A percentile compares a stretch with the other conserved stretches of the same genome.
Evolutionary conservation across 345 rosid species (phyloP).

Genomic region (Ceriops zippeliana): DNA sequence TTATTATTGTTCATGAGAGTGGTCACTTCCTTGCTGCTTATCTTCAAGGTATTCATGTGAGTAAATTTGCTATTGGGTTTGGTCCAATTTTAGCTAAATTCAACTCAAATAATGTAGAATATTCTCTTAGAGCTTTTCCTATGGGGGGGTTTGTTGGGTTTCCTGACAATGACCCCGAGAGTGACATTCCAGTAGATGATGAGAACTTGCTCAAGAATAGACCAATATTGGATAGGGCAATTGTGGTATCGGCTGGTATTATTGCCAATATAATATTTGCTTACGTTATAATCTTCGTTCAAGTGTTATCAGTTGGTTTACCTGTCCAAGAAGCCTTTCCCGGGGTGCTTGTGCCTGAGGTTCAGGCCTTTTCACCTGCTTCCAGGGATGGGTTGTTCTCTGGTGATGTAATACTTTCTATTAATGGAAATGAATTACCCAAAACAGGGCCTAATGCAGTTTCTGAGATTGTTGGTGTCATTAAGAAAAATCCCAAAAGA

Average conservation of each 20-base stretch:
- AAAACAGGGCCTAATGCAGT: slow-evolving; percentile 58
- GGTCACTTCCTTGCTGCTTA: slow-evolving; percentile 92
- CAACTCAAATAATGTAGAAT: slow-evolving; percentile 77
- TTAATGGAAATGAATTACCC: slow-evolving; percentile 53
- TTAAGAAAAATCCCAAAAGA: slow-evolving; percentile 60
- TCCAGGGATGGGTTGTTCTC: slow-evolving; percentile 86
- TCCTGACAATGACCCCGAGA: slow-evolving; percentile 95
- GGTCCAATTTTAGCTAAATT: slow-evolving; percentile 92
- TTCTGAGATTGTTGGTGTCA: slow-evolving; percentile 60
- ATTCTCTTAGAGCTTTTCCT: slow-evolving; percentile 85
- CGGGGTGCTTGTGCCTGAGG: slow-evolving; percentile 88
- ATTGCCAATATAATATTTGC: slow-evolving; percentile 86
- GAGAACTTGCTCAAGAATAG: slow-evolving; percentile 81
- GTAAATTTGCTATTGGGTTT: slow-evolving; percentile 93
- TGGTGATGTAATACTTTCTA: slow-evolving; percentile 70
- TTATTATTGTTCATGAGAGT: slow-evolving; percentile 78
- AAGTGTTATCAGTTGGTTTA: slow-evolving; percentile 83
- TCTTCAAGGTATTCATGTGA: slow-evolving; percentile 95
- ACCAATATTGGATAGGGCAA: slow-evolving; percentile 70
- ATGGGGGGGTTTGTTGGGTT: slow-evolving; percentile 93
- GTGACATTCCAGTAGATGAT: slow-evolving; percentile 77
- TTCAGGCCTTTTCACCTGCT: slow-evolving; percentile 79
- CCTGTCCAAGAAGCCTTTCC: slow-evolving; percentile 92
- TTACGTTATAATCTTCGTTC: slow-evolving; percentile 63
- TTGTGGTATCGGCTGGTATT: slow-evolving; percentile 91